Evolutionary conservation across 2,329 filamentous ascomycete genomes (phyloP), one percentile per base, ranked within the genome.

Genomic region (Cadophora gregata): DNA sequence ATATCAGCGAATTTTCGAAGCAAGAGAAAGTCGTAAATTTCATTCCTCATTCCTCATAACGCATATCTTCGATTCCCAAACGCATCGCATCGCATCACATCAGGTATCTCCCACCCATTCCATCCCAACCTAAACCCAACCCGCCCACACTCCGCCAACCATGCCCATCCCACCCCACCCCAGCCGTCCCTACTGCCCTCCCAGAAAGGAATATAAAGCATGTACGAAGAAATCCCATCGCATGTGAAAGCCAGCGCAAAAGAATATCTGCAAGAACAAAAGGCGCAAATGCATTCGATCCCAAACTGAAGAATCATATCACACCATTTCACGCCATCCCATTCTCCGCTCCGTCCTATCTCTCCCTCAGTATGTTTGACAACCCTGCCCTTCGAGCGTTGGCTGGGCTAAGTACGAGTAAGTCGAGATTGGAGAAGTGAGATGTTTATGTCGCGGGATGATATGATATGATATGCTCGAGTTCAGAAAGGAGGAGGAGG

Each of bases 31-130:
- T 53, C 45, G 33, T 62, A 14, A n/a, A 38, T 25, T 36, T 25
- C 59, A 62, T 53, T 48, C 47, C 59, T 25, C 59, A 62, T 53
- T 31, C 29, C 47, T 38, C 59, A 51, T 62, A 53, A 51, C 16
- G 21, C 24, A 51, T 36, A n/a, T 16, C 59, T 51, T 16, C 21
- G 25, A n/a, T 33, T 10, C 31, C 10, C 31, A 27, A n/a, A n/a
- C 24, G 4, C 38, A 31, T 6, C 16, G 25, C 59, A 31, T 25
- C 27, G 16, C 42, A 29, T 27, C 47, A 16, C 59, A 51, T 29
- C 45, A 9, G 59, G 59, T 62, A 51, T 62, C 59, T 51, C 45
- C 59, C 59, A 24, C 36, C 42, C 58, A 9, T 21, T 21, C 58
- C 25, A 36, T 42, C 31, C 36, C 24, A 59, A 42, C 36, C 38